Evolutionary conservation across 2,329 filamentous ascomycete species (phyloP).

Genomic region (Paecilomyces dactylethromorphus): DNA sequence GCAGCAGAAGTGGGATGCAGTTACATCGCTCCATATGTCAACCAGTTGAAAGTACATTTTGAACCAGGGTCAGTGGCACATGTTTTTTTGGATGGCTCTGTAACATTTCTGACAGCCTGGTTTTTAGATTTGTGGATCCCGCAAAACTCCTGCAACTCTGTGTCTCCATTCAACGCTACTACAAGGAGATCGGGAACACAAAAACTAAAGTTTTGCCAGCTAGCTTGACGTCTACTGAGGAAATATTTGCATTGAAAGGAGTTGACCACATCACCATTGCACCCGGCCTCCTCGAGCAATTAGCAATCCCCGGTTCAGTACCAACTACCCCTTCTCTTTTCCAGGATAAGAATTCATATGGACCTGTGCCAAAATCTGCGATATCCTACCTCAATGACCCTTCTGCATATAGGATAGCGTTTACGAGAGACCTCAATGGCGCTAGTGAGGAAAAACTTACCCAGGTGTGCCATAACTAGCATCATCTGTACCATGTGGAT

Average conservation of each 20-base stretch:
- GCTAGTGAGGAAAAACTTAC: conserved; percentile 45
- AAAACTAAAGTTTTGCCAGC: conserved; percentile 50
- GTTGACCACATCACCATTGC: conserved; percentile 55
- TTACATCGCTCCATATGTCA: conserved; percentile 60
- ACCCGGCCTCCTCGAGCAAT: conserved; percentile 44
- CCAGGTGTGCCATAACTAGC: conserved; percentile 23
- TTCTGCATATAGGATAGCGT: conserved; percentile 45
- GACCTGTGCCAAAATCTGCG: conserved; percentile 7
- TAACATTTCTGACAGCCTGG: neutral
- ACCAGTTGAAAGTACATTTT: conserved; percentile 59
- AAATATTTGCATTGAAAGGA: conserved; percentile 54
- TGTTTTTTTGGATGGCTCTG: neutral
- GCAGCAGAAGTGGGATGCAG: conserved; percentile 53
- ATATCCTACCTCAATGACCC: conserved; percentile 35
- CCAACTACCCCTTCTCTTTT: conserved; percentile 25
- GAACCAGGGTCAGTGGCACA: conserved; percentile 27
- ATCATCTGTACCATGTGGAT: neutral
- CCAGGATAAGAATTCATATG: conserved; percentile 2
- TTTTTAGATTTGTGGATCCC: conserved; percentile 18
- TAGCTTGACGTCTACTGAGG: conserved; percentile 50
- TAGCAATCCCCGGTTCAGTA: conserved; percentile 35
- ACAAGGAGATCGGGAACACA: conserved; percentile 30
- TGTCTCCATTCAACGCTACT: conserved; percentile 48
- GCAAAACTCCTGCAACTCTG: conserved; percentile 41
- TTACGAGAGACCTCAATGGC: conserved; percentile 37